phyloP scores from a whole-genome alignment of 2,329 filamentous ascomycete genomes.

The Botrytis byssoidea region DNA sequence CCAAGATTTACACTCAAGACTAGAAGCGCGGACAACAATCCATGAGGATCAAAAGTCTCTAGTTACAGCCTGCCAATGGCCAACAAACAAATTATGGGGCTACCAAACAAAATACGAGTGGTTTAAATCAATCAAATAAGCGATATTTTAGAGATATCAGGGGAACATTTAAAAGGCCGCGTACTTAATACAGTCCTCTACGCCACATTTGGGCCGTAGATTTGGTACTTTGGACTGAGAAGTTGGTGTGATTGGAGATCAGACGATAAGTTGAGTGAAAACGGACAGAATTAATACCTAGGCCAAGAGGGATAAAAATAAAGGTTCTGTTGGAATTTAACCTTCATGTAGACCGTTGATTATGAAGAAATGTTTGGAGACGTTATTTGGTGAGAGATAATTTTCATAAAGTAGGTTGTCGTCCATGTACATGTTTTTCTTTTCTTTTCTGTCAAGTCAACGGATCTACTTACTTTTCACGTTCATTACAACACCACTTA shows the following conservation, averaged over 20 bases:
- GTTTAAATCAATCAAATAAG: background rate
- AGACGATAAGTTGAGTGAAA: background rate
- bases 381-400: background rate
- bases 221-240: background rate
- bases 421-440: background rate
- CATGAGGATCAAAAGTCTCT: background rate
- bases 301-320: background rate
- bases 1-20: background rate
- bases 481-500: background rate
- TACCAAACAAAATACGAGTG: background rate
- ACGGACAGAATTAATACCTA: background rate
- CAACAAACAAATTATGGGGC: slow-evolving; percentile 4
- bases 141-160: background rate
- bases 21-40: background rate
- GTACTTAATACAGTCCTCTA: background rate
- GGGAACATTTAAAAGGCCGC: background rate
- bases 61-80: background rate
- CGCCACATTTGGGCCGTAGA: background rate
- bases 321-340: background rate
- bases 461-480: background rate
- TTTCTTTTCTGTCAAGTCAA: background rate
- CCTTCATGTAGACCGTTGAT: background rate
- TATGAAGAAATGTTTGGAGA: background rate
- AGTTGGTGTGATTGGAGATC: background rate
- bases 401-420: background rate